Evolutionary conservation across 768 basidiomycete genomes (phyloP).

Genomic region (Rhodotorula sphaerocarpa): DNA sequence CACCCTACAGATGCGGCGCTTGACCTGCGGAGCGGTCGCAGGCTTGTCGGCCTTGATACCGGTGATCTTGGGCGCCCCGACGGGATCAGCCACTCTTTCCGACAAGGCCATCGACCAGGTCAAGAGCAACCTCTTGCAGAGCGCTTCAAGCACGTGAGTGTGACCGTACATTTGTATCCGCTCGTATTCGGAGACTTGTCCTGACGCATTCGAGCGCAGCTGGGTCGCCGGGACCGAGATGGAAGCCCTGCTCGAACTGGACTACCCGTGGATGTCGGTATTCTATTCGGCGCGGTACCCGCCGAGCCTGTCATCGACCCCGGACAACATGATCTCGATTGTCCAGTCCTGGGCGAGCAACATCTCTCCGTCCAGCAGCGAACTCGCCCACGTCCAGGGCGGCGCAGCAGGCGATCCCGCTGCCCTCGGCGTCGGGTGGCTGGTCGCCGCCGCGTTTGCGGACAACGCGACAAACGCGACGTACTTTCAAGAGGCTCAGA

Average conservation of each 20-base stretch:
- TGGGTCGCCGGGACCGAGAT: constrained; percentile 53
- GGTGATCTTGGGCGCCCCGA: too few relatives aligned
- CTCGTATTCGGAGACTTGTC: not conserved
- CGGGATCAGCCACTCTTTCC: not conserved
- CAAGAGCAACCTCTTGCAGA: not conserved
- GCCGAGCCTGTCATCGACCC: constrained; percentile 10
- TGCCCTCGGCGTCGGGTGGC: constrained; percentile 30
- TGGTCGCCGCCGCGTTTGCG: constrained; percentile 14
- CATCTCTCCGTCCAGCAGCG: constrained; percentile 41
- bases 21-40: too few relatives aligned
- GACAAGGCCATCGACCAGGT: not conserved
- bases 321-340: constrained; percentile 40
- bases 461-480: constrained; percentile 56
- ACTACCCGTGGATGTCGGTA: constrained; percentile 50
- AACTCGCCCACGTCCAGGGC: constrained; percentile 52
- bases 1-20: too few relatives aligned
- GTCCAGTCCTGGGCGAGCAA: constrained; percentile 51
- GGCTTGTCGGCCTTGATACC: not conserved
- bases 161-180: too few relatives aligned
- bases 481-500: constrained; percentile 44
- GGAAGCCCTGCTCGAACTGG: constrained; percentile 52
- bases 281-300: constrained; percentile 40
- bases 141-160: constrained; percentile 15
- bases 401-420: constrained; percentile 67
- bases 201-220: constrained; percentile 39